A percentile compares a stretch with the other conserved stretches of the same genome.
These are phyloP conservation scores for Echium plantagineum DNA, from an alignment of 257 asterid species.

Conservation along the genomic window DNA sequence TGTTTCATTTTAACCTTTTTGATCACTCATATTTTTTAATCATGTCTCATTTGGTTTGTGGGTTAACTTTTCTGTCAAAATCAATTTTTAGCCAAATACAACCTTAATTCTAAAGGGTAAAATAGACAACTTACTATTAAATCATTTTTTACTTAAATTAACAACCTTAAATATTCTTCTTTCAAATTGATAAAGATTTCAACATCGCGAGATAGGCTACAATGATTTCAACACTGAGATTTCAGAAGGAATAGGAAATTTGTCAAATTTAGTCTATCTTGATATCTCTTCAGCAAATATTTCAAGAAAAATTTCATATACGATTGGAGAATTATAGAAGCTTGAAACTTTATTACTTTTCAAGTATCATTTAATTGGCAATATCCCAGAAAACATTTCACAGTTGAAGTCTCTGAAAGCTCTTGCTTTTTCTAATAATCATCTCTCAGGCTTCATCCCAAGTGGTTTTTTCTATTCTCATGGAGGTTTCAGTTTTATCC, in stretches of 20 bases:
- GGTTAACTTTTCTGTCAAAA: no score
- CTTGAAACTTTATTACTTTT: constrained; percentile 44
- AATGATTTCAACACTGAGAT: constrained; percentile 38
- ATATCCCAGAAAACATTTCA: constrained; percentile 43
- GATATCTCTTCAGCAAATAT: constrained; percentile 59
- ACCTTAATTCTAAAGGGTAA: no score
- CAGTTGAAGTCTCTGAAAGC: constrained; percentile 25
- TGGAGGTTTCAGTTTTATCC: constrained; percentile 25
- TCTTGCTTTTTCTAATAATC: constrained; percentile 66
- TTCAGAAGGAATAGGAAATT: constrained; percentile 31
- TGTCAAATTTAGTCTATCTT: constrained; percentile 42
- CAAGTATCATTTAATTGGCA: constrained; percentile 44
- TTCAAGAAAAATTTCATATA: constrained; percentile 54
- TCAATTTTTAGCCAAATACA: no score
- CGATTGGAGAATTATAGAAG: constrained; percentile 32
- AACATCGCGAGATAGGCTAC: constrained; percentile 71
- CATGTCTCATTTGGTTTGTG: no score
- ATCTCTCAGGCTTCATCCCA: constrained; percentile 61
- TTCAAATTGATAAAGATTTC: no score
- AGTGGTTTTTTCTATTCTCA: constrained; percentile 28
- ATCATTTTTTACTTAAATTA: no score
- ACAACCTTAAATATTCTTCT: no score
- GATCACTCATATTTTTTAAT: no score
- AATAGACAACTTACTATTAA: no score
- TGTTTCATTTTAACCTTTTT: no score